Evolutionary conservation across 2,329 filamentous ascomycete species (phyloP).

Genomic region (Fusarium agapanthi): DNA sequence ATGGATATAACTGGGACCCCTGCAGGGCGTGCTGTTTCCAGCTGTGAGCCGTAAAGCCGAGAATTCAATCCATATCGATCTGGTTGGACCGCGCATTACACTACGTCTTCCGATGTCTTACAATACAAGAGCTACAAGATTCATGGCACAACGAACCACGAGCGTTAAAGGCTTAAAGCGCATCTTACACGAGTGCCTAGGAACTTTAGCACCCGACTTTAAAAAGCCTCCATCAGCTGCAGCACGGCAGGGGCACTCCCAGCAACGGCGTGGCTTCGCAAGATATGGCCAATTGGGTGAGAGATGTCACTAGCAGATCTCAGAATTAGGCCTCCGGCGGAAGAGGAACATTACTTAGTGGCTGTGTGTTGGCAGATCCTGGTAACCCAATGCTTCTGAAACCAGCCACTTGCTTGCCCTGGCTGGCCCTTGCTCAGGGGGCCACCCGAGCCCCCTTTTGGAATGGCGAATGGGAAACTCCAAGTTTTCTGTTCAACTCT

Average conservation of each 20-base stretch:
- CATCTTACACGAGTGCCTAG: not conserved
- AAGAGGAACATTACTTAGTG: constrained; percentile 28
- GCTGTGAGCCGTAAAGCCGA: constrained; percentile 5
- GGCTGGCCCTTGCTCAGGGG: constrained; percentile 28
- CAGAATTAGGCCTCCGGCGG: constrained; percentile 22
- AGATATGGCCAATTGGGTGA: constrained; percentile 33
- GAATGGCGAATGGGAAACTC: constrained; percentile 15
- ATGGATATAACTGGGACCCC: not conserved
- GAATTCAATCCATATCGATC: constrained; percentile 24
- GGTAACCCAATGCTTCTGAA: constrained; percentile 36
- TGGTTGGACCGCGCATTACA: constrained; percentile 1
- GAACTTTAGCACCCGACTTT: not conserved
- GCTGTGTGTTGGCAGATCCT: constrained; percentile 24
- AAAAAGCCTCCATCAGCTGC: not conserved
- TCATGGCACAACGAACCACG: constrained; percentile 16
- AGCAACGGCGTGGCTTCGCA: constrained; percentile 22
- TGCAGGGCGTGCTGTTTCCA: constrained; percentile 14
- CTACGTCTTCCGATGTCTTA: not conserved
- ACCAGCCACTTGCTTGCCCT: constrained; percentile 37
- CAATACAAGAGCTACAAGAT: constrained; percentile 6
- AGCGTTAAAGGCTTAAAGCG: constrained; percentile 24
- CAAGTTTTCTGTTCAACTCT: constrained; percentile 22
- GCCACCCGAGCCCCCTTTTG: constrained; percentile 17
- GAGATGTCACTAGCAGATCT: constrained; percentile 36
- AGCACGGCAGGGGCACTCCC: constrained; percentile 26